Evolutionary conservation across 2,329 filamentous ascomycete genomes (phyloP), one percentile per base, ranked within the genome.

Genomic region (Whalleya microplaca): DNA sequence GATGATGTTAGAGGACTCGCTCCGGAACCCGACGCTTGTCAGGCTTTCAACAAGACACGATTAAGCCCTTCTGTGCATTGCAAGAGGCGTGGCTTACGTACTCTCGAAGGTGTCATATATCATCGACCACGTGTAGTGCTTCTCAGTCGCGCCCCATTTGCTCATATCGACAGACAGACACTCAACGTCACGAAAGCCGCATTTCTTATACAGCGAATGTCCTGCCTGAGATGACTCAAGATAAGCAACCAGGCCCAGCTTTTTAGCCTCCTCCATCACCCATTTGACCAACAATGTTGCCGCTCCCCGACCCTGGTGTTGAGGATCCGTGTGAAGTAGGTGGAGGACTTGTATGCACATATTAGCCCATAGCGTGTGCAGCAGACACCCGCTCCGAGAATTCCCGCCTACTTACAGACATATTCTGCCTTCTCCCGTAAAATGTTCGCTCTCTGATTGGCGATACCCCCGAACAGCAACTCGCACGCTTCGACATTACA

Each of bases 251-350:
- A 76, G 51, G 5, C 70, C 68, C 20, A 70, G 66, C 20, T 61
- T 65, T 52, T 71, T 70, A 2, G 74, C 72, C 21, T 75, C 64
- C 37, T 76, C 72, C 12, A 75, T 62, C 0, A 72, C 72, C 69
- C 70, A 74, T 53, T 68, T 64, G n/a, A 76, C 61, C 32, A 79
- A 64, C 65, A 75, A 68, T 6, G 66, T 64, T 2, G 70, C 76
- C 1, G 75, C 75, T 1, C 75, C 76, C n/a, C 74, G 72, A 7
- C 71, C 59, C 47, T 76, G 72, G 47, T 77, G 73, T 12, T 74
- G 68, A 0, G 77, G 76, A 51, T 76, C 71, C n/a, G 75, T 76
- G n/a, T 69, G 68, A 3, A 79, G 66, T 29, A 69, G 58, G 8
- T 71, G 65, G 10, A 78, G 67, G 57, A 75, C 76, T 76, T 57